Base-by-base conservation (phyloP, 2,329 filamentous ascomycete species). In the Ophiostoma sp. region DNA sequence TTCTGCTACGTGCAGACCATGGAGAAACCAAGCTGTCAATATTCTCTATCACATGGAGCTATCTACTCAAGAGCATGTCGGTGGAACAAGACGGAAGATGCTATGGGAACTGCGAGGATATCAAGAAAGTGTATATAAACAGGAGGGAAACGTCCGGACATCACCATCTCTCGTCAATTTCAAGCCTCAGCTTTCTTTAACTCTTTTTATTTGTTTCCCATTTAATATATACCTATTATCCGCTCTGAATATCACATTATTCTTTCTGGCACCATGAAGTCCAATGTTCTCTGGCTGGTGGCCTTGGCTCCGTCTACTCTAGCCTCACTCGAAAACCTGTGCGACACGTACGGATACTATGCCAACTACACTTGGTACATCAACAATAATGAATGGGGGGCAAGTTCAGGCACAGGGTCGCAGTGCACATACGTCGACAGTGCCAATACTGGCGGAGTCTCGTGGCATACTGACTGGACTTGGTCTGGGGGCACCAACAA, bases 281-380 rank as follows among this genome's bases (percentile, higher is more conserved):
- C 33, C n/a, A 22, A 9, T 25, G 33, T n/a, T 22, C 19, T 66
- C n/a, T 66, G 61, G 61, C n/a, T 66, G 0, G 36, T 36, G 4
- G 61, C 61, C n/a, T 36, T 66, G 6, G 17, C 28, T 66, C 61
- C 61, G 3, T 12, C 36, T 42, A n/a, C 61, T 42, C 8, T 8
- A 11, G 61, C 61, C 1, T 66, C 61, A 19, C 61, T 66, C 8
- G 61, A 42, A n/a, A 66, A 9, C 36, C 33, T 66, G 33, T 66
- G 61, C 17, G n/a, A 17, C 5, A 66, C 61, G 3, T 66, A 66
- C 22, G 61, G 33, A 8, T 66, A 66, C 36, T 66, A 66, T 25
- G 19, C 61, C n/a, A 42, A 66, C 19, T 66, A 66, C 33, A 66
- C 36, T 11, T 66, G 33, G 61, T 66, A 66, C n/a, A n/a, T 66